Evolutionary conservation across 805 yeast genomes (phyloP), one percentile per base, ranked within the genome.

Genomic region (Ogataea populi-albae): DNA sequence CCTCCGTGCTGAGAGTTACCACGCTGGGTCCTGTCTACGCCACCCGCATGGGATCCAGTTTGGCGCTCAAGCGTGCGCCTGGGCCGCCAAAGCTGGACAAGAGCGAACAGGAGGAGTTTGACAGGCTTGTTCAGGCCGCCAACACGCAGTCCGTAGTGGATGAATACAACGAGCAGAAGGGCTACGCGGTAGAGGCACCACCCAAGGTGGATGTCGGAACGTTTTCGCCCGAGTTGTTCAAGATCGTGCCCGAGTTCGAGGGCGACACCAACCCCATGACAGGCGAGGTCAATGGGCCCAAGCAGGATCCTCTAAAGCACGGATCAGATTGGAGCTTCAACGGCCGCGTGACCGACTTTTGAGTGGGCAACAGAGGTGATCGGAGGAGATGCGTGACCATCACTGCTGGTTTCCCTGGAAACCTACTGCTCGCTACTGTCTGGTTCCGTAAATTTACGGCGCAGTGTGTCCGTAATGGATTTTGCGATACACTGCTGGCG

Each of bases 261-360:
- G 98, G 98, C 1, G 89, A 88, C 43, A 78, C 72, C 12, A 93
- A 93, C 56, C 98, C 98, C 0, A 73, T 68, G 39, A 93, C 98
- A 1, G 98, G 98, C 3, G 98, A 93, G 62, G 70, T 82, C 16
- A 96, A 96, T 31, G 98, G 98, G 0, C 98, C 98, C 17, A 93
- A 93, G 55, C 98, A 93, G 60, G 97, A 93, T 55, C 98, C 98
- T 1, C 69, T 87, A 45, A 77, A 79, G 51, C 64, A 59, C 37
- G 91, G 86, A 51, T 88, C 88, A 12, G 98, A 89, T 52, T 93
- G 94, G 77, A 81, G 96, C 6, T 93, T 82, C 61, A 91, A 93
- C 55, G 98, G 98, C 0, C 76, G 98, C 56, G 96, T 87, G 20
- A 91, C 98, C 2, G 98, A 93, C 59, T 93, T 93, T 54, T 93